phyloP scores from a whole-genome alignment of 176 grass and related monocot genomes.

The Aegilops bicornis region DNA sequence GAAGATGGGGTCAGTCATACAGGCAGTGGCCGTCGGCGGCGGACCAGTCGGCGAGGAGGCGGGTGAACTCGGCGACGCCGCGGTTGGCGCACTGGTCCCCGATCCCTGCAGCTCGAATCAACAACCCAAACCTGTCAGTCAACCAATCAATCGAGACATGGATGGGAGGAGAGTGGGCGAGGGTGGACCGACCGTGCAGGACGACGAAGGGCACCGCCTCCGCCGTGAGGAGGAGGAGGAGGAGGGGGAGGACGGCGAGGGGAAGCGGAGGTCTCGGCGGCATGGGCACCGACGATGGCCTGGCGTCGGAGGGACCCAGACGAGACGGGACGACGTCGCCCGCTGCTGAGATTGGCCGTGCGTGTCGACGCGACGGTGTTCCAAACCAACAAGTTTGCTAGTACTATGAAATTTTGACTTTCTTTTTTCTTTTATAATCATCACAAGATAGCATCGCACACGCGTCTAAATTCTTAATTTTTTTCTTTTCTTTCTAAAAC shows the following conservation, averaged over 20 bases:
- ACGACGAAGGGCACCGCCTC: slow-evolving; percentile 64
- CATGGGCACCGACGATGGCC: background rate
- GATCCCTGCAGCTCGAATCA: slow-evolving; percentile 37
- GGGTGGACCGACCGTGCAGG: slow-evolving; percentile 51
- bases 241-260: background rate
- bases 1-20: slow-evolving; percentile 9
- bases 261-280: background rate
- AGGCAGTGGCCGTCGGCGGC: slow-evolving; percentile 80
- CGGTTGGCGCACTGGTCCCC: slow-evolving; percentile 74
- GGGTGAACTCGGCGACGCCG: slow-evolving; percentile 56
- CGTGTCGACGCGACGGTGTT: background rate
- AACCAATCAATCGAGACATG: background rate
- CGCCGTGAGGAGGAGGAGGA: background rate
- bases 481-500: too few species aligned
- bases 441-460: too few species aligned
- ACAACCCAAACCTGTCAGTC: background rate
- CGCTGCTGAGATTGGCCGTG: background rate
- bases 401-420: too few species aligned
- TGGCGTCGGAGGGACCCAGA: background rate
- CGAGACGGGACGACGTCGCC: background rate
- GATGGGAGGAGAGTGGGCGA: background rate
- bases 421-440: too few species aligned
- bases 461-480: too few species aligned
- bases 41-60: slow-evolving; percentile 66
- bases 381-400: too few species aligned